phyloP scores from a whole-genome alignment of 768 basidiomycete genomes.

The Candolleomyces efflorescens region DNA sequence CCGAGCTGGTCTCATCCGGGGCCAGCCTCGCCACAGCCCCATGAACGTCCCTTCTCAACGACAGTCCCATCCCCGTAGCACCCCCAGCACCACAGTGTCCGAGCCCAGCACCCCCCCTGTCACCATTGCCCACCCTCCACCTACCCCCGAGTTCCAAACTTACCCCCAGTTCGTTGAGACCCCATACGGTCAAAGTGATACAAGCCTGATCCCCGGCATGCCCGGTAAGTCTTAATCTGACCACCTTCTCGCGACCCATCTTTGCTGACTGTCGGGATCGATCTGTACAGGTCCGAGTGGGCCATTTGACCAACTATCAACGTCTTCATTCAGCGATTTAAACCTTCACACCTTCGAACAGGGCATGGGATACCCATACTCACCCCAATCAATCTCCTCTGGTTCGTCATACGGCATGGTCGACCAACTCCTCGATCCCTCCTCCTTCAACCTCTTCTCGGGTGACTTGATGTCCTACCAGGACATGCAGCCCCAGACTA shows the following conservation, averaged over 20 bases:
- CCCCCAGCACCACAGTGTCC: constrained; percentile 19
- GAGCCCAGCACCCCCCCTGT: constrained; percentile 16
- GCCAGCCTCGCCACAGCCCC: constrained; percentile 66
- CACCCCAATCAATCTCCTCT: constrained; percentile 27
- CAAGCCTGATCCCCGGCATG: constrained; percentile 35
- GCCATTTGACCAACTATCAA: constrained; percentile 31
- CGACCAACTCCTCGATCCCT: constrained; percentile 8
- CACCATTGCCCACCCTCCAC: constrained; percentile 14
- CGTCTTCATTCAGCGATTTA: constrained; percentile 29
- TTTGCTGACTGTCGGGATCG: constrained; percentile 15
- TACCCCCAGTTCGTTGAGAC: constrained; percentile 19
- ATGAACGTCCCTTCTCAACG: constrained; percentile 30
- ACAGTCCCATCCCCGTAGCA: constrained; percentile 19
- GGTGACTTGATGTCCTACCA: constrained; percentile 5
- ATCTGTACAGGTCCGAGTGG: constrained; percentile 33
- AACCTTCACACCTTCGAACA: constrained; percentile 25
- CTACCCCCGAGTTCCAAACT: constrained; percentile 14
- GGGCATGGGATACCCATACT: constrained; percentile 8
- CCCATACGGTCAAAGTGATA: constrained; percentile 20
- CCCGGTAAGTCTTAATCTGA: constrained; percentile 32
- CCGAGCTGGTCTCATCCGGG: constrained; percentile 74
- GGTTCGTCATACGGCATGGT: constrained; percentile 20
- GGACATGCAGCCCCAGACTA: constrained; percentile 1
- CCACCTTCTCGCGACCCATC: not conserved
- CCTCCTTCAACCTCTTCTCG: constrained; percentile 15